Percentiles rank a stretch among this genome's conserved stretches.
These are phyloP conservation scores for Ophiostoma sp. DNA, from an alignment of 2,329 filamentous ascomycete species.

Conservation along the genomic window DNA sequence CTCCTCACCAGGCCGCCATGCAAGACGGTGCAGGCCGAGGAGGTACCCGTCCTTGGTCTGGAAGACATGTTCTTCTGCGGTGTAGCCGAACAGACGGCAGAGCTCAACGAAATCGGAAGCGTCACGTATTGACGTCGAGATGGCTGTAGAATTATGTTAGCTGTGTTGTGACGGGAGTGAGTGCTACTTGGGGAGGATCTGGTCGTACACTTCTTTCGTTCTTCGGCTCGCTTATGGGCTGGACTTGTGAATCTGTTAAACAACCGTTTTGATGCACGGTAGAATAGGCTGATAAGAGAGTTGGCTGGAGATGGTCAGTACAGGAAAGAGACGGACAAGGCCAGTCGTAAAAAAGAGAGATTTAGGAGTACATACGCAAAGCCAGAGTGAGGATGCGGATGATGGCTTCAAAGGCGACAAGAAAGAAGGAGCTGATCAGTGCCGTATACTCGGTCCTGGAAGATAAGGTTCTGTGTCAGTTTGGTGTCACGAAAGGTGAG, in stretches of 20 bases:
- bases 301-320: conserved; percentile 58
- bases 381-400: conserved; percentile 85
- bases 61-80: conserved; percentile 92
- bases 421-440: conserved; percentile 76
- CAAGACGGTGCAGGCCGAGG: conserved; percentile 83
- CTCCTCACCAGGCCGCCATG: conserved; percentile 80
- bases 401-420: conserved; percentile 79
- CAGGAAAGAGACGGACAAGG: background rate
- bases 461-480: conserved; percentile 19
- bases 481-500: conserved; percentile 10
- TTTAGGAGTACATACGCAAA: conserved; percentile 63
- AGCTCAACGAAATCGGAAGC: conserved; percentile 91
- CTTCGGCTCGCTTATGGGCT: conserved; percentile 65
- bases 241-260: conserved; percentile 79
- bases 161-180: conserved; percentile 45
- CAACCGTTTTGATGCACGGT: conserved; percentile 74
- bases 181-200: no score
- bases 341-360: background rate
- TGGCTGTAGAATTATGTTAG: conserved; percentile 43
- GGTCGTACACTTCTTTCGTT: conserved; percentile 62
- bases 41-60: conserved; percentile 94
- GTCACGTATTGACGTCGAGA: conserved; percentile 76
- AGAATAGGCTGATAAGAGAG: conserved; percentile 78
- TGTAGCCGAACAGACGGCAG: conserved; percentile 88
- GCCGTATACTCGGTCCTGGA: conserved; percentile 81